Evolutionary conservation across 768 basidiomycete genomes (phyloP).

Genomic region (Cystobasidium ongulense): DNA sequence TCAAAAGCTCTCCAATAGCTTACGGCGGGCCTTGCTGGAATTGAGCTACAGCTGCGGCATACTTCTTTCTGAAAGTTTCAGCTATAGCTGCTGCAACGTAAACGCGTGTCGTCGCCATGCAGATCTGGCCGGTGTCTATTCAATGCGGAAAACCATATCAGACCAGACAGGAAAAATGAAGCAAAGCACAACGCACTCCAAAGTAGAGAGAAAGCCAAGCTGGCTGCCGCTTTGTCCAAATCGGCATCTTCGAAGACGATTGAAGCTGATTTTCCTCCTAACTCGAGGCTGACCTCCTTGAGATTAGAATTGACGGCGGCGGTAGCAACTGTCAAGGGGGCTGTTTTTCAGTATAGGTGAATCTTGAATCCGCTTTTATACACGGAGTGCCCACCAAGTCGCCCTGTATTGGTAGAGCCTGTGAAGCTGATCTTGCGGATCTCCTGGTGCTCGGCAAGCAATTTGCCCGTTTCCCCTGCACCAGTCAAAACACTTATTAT

Average conservation of each 20-base stretch:
- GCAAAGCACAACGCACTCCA: constrained; percentile 63
- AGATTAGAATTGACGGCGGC: constrained; percentile 40
- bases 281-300: constrained; percentile 41
- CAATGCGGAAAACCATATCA: constrained; percentile 35
- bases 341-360: constrained; percentile 35
- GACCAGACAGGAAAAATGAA: constrained; percentile 22
- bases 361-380: constrained; percentile 39
- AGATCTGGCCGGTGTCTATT: constrained; percentile 58
- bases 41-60: constrained; percentile 44
- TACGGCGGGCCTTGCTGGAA: neutral
- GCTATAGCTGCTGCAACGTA: constrained; percentile 58
- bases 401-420: constrained; percentile 28
- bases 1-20: too few relatives aligned
- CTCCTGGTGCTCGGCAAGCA: constrained; percentile 35
- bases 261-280: constrained; percentile 48
- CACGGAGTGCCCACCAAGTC: constrained; percentile 34
- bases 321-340: constrained; percentile 32
- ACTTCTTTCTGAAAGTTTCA: constrained; percentile 59
- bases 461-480: constrained; percentile 34
- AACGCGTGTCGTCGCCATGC: constrained; percentile 69
- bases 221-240: constrained; percentile 32
- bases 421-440: constrained; percentile 43
- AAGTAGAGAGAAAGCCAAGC: constrained; percentile 34
- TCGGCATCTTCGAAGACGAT: constrained; percentile 55
- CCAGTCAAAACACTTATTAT: constrained; percentile 37